These are phyloP conservation scores for Wickerhamomyces sp. DNA, from an alignment of 1,139 yeast genomes.

Conservation along the genomic window DNA sequence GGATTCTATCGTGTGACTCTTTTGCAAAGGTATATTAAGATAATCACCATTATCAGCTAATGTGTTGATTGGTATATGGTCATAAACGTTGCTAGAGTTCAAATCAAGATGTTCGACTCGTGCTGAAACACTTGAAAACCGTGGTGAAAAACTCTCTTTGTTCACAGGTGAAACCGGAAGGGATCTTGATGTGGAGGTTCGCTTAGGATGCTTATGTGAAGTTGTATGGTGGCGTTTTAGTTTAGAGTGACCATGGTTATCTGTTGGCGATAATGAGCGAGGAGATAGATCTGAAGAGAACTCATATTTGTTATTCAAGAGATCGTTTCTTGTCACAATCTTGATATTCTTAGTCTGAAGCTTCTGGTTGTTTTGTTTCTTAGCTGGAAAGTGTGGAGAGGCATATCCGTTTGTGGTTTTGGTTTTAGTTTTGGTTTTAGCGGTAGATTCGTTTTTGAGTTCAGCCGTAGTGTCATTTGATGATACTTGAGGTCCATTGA, in stretches of 20 bases:
- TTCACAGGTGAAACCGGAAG: background rate
- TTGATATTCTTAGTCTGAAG: slow-evolving; percentile 15
- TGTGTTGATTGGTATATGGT: background rate
- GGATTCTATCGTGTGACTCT: slow-evolving; percentile 4
- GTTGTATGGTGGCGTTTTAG: background rate
- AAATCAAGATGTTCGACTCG: background rate
- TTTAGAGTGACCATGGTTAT: slow-evolving; percentile 1
- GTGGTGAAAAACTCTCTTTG: background rate
- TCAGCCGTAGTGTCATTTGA: too few species aligned
- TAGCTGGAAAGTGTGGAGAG: background rate
- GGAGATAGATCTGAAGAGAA: background rate
- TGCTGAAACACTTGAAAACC: background rate
- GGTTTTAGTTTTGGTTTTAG: too few species aligned
- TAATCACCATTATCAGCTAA: slow-evolving; percentile 8
- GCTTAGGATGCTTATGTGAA: background rate
- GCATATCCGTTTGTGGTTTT: too few species aligned
- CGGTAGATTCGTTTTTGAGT: too few species aligned
- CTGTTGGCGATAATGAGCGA: background rate
- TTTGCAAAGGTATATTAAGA: slow-evolving; percentile 9
- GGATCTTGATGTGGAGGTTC: background rate
- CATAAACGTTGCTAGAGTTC: background rate
- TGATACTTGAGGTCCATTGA: background rate
- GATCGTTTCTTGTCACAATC: slow-evolving; percentile 19
- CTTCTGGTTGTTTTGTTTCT: background rate
- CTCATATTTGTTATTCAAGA: slow-evolving; percentile 14